Evolutionary conservation across 306 rosid species (phyloP).

Genomic region (Ammopiptanthus mongolicus): DNA sequence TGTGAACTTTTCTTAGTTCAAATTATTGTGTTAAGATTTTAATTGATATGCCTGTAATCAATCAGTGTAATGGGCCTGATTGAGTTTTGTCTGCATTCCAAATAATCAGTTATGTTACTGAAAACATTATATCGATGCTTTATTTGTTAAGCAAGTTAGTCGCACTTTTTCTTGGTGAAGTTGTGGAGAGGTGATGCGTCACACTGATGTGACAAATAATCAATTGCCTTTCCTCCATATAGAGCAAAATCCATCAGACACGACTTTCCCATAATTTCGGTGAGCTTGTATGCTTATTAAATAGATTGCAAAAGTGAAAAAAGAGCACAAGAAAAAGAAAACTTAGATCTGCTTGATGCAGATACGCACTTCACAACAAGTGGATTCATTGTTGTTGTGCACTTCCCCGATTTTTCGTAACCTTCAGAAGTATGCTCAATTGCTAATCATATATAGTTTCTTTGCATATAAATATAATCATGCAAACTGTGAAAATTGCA

Average conservation of each 20-base stretch:
- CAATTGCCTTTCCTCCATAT: neutral
- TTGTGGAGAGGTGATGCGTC: neutral
- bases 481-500: no score
- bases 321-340: no score
- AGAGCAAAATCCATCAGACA: neutral
- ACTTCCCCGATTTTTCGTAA: no score
- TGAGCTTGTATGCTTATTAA: no score
- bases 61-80: neutral
- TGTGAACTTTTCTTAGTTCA: neutral
- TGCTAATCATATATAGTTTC: no score
- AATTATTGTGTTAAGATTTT: neutral
- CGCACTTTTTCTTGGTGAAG: neutral
- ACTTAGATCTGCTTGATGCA: no score
- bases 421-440: no score
- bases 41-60: neutral
- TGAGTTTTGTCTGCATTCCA: neutral
- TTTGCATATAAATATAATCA: no score
- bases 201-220: slow-evolving; percentile 4
- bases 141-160: neutral
- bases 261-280: no score
- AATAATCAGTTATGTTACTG: neutral
- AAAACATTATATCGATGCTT: neutral
- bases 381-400: no score
- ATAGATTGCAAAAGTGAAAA: no score
- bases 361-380: no score